These are phyloP conservation scores for Tricholoma sp. DNA, from an alignment of 768 basidiomycete genomes.

Conservation along the genomic window DNA sequence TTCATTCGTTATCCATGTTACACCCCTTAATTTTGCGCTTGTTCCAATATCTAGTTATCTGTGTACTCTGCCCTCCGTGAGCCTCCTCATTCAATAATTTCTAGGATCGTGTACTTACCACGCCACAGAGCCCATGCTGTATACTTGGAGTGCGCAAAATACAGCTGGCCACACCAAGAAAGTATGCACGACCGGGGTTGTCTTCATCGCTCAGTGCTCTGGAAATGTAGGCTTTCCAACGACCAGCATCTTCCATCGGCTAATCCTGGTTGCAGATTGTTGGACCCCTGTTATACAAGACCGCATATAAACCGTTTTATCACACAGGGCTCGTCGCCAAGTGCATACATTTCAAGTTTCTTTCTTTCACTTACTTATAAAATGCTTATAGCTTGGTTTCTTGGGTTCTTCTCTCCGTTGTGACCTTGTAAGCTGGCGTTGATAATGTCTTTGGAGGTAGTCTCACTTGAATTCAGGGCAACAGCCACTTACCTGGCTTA, in stretches of 20 bases:
- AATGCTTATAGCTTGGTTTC: slow-evolving; percentile 28
- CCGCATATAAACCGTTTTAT: slow-evolving; percentile 34
- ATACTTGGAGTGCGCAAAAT: slow-evolving; percentile 37
- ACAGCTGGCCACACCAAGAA: slow-evolving; percentile 41
- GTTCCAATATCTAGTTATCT: slow-evolving; percentile 19
- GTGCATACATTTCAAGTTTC: slow-evolving; percentile 14
- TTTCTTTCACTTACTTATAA: background rate
- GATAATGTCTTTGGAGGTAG: background rate
- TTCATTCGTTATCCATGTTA: background rate
- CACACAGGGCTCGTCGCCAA: slow-evolving; percentile 33
- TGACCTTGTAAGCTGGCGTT: slow-evolving; percentile 26
- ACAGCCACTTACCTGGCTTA: slow-evolving; percentile 32
- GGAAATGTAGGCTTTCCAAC: slow-evolving; percentile 30
- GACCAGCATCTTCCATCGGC: background rate
- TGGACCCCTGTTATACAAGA: slow-evolving; percentile 33
- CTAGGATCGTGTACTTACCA: background rate
- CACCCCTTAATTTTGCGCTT: background rate
- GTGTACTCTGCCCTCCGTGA: slow-evolving; percentile 32
- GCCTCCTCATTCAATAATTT: slow-evolving; percentile 1
- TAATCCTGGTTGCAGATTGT: slow-evolving; percentile 19
- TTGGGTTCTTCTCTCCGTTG: slow-evolving; percentile 30
- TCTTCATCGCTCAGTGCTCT: slow-evolving; percentile 41
- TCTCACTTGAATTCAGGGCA: slow-evolving; percentile 15
- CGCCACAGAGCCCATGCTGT: slow-evolving; percentile 32
- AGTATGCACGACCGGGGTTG: slow-evolving; percentile 34